Evolutionary conservation across 805 yeast species (phyloP).

Genomic region (Scheffersomyces lignosus): DNA sequence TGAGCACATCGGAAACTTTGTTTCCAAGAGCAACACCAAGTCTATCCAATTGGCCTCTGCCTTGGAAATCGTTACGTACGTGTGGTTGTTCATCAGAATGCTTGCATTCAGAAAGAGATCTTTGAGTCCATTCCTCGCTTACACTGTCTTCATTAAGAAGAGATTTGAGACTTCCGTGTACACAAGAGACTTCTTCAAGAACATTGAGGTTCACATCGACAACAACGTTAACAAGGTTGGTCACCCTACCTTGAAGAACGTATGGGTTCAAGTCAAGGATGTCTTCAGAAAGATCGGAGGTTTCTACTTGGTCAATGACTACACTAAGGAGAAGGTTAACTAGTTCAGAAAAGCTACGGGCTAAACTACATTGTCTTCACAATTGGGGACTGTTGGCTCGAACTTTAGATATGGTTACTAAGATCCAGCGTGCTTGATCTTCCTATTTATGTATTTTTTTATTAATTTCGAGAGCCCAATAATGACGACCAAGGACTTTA

Average conservation of each 20-base stretch:
- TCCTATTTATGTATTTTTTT: too few species aligned
- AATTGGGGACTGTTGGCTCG: too few species aligned
- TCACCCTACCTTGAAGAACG: slow-evolving; percentile 34
- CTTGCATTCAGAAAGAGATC: slow-evolving; percentile 63
- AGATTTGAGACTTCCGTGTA: slow-evolving; percentile 75
- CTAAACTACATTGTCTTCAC: too few species aligned
- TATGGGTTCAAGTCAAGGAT: slow-evolving; percentile 37
- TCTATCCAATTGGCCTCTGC: slow-evolving; percentile 41
- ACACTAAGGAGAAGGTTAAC: slow-evolving; percentile 32
- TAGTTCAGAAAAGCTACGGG: not conserved
- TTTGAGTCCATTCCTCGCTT: slow-evolving; percentile 55
- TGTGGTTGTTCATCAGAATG: slow-evolving; percentile 49
- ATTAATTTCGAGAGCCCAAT: too few species aligned
- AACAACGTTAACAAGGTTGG: slow-evolving; percentile 24
- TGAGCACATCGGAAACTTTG: slow-evolving; percentile 41
- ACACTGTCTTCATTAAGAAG: slow-evolving; percentile 66
- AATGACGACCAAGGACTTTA: too few species aligned
- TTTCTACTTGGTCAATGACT: slow-evolving; percentile 33
- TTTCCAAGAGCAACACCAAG: slow-evolving; percentile 34
- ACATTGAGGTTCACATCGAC: slow-evolving; percentile 57
- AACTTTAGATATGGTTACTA: too few species aligned
- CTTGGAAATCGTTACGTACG: slow-evolving; percentile 44
- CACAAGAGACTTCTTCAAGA: slow-evolving; percentile 67
- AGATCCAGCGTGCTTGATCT: too few species aligned
- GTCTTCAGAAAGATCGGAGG: slow-evolving; percentile 29